Evolutionary conservation across 371 early-diverging fungal species (phyloP).

Genomic region (Massospora cicadina): DNA sequence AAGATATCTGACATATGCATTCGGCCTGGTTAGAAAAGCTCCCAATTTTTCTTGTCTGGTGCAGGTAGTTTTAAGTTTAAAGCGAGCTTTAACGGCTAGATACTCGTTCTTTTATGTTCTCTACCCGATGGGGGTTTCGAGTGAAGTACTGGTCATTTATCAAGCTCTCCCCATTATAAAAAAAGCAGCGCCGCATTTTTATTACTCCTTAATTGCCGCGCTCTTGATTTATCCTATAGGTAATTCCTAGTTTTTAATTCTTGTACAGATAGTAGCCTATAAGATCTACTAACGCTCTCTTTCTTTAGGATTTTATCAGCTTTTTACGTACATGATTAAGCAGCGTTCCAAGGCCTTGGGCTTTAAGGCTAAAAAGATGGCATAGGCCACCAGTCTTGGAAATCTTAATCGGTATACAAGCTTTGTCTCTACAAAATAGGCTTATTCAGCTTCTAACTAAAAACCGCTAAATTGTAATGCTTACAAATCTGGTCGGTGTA

Average conservation of each 20-base stretch:
- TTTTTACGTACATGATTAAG: slow-evolving; percentile 80
- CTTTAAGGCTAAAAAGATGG: slow-evolving; percentile 9
- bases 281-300: neutral
- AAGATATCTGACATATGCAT: slow-evolving; percentile 71
- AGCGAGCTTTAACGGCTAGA: slow-evolving; percentile 18
- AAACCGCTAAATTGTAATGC: too few species aligned
- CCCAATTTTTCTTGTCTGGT: slow-evolving; percentile 41
- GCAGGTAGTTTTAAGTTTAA: slow-evolving; percentile 21
- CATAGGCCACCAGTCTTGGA: too few species aligned
- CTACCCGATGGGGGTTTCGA: slow-evolving; percentile 77
- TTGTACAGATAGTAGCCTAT: slow-evolving; percentile 4
- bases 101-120: slow-evolving; percentile 80
- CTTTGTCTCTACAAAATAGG: too few species aligned
- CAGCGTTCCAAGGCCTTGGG: slow-evolving; percentile 64
- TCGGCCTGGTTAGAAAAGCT: slow-evolving; percentile 36
- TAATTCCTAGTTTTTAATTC: slow-evolving; percentile 21
- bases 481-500: too few species aligned
- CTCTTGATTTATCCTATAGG: slow-evolving; percentile 47
- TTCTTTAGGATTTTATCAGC: slow-evolving; percentile 44
- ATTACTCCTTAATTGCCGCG: slow-evolving; percentile 32
- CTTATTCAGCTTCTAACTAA: too few species aligned
- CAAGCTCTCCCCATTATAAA: slow-evolving; percentile 47
- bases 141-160: slow-evolving; percentile 62
- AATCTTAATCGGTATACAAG: too few species aligned
- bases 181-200: slow-evolving; percentile 25